Conservation (phyloP, 2,329 filamentous ascomycete genomes). For the Plectosphaerella cucumerina region DNA sequence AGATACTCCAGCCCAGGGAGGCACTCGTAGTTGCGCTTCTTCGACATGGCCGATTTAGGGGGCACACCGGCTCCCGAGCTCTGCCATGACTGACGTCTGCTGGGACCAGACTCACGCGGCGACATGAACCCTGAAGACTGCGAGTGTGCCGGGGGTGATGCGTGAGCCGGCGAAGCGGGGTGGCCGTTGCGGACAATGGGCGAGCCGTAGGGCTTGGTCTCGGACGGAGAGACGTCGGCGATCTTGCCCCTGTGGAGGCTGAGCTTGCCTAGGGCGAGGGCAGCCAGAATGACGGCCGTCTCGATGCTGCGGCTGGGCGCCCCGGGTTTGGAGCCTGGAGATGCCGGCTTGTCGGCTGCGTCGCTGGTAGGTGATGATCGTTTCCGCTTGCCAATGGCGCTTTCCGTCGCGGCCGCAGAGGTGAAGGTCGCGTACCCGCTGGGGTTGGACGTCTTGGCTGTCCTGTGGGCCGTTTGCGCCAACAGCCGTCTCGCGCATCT, state of each 20-base stretch:
- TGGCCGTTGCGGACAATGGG: constrained; percentile 43
- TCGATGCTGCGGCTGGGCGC: constrained; percentile 63
- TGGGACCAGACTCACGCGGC: constrained; percentile 47
- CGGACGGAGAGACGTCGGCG: constrained; percentile 47
- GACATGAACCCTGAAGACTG: constrained; percentile 48
- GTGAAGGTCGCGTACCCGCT: constrained; percentile 25
- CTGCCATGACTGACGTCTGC: constrained; percentile 50
- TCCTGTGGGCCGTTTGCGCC: constrained; percentile 34
- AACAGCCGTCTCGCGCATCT: constrained; percentile 51
- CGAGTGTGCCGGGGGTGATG: constrained; percentile 50
- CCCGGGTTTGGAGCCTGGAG: constrained; percentile 31
- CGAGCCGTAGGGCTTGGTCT: constrained; percentile 21
- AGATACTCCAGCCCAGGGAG: constrained; percentile 91
- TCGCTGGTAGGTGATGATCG: constrained; percentile 34
- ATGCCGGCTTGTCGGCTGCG: constrained; percentile 11
- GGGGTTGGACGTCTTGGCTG: constrained; percentile 6
- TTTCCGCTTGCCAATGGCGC: constrained; percentile 44
- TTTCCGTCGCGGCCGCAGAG: constrained; percentile 15
- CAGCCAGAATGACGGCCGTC: constrained; percentile 76
- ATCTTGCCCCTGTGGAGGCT: constrained; percentile 54
- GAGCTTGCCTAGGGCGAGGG: constrained; percentile 84
- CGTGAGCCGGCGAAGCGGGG: constrained; percentile 47
- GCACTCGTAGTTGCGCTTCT: constrained; percentile 68
- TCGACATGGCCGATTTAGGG: constrained; percentile 18
- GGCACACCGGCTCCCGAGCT: constrained; percentile 6